Evolutionary conservation across 2,329 filamentous ascomycete genomes (phyloP).

Genomic region (Stagonosporopsis tanaceti): DNA sequence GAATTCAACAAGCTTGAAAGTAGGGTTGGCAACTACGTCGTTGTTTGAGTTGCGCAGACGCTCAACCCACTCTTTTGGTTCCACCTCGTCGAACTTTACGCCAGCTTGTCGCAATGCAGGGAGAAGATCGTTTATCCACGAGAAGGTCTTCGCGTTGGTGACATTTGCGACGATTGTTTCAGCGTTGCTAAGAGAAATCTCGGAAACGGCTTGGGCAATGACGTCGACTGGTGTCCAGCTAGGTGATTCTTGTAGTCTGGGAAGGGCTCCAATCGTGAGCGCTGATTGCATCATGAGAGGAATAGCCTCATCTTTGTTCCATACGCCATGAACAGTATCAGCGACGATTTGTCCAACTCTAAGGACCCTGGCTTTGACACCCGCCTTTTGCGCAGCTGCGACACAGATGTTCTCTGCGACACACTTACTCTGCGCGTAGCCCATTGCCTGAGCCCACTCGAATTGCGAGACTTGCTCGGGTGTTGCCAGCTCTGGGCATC

Average conservation of each 20-base stretch:
- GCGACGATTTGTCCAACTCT: slow-evolving; percentile 58
- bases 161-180: slow-evolving; percentile 59
- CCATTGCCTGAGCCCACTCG: slow-evolving; percentile 58
- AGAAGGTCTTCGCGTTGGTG: slow-evolving; percentile 59
- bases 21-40: slow-evolving; percentile 60
- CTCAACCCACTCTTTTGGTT: slow-evolving; percentile 35
- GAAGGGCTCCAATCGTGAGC: slow-evolving; percentile 57
- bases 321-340: slow-evolving; percentile 56
- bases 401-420: slow-evolving; percentile 56
- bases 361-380: slow-evolving; percentile 36
- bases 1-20: slow-evolving; percentile 63
- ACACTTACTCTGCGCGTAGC: slow-evolving; percentile 60
- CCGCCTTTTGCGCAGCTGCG: slow-evolving; percentile 24
- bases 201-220: slow-evolving; percentile 33
- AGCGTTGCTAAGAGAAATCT: slow-evolving; percentile 33
- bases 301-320: slow-evolving; percentile 61
- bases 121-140: slow-evolving; percentile 63
- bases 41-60: slow-evolving; percentile 54
- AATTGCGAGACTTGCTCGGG: slow-evolving; percentile 44
- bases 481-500: slow-evolving; percentile 40
- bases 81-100: slow-evolving; percentile 35
- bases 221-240: slow-evolving; percentile 46
- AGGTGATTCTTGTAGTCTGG: slow-evolving; percentile 51
- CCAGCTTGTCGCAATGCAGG: slow-evolving; percentile 59
- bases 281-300: slow-evolving; percentile 60